phyloP scores from a whole-genome alignment of 257 asterid genomes.

The Salvia rosmarinus region DNA sequence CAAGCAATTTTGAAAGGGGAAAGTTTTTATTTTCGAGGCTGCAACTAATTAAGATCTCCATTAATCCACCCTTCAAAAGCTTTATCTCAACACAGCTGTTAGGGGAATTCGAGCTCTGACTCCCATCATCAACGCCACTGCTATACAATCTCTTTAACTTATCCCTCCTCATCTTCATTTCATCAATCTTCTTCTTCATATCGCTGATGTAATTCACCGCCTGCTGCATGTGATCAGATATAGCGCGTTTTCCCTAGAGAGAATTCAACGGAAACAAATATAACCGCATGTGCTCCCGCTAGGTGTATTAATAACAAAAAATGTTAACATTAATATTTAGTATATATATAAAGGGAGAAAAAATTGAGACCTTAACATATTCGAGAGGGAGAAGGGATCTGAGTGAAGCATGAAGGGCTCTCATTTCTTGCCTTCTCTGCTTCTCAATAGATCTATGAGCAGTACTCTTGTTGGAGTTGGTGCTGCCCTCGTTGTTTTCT shows the following conservation, averaged over 20 bases:
- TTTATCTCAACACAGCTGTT: constrained; percentile 28
- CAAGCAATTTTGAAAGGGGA: constrained; percentile 44
- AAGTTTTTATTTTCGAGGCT: not conserved
- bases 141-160: no score
- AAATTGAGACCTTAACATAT: constrained; percentile 53
- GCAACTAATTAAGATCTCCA: constrained; percentile 41
- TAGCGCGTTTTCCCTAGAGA: constrained; percentile 60
- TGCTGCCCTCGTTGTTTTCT: no score
- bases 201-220: constrained; percentile 50
- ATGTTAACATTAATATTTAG: no score
- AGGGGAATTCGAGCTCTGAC: not conserved
- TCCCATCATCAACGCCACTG: not conserved
- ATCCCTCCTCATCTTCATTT: constrained; percentile 39
- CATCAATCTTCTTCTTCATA: constrained; percentile 42
- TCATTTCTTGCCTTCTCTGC: constrained; percentile 66
- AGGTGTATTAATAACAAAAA: no score
- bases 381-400: constrained; percentile 57
- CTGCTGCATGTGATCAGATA: constrained; percentile 49
- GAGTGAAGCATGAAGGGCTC: constrained; percentile 51
- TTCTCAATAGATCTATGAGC: constrained; percentile 54
- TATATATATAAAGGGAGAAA: no score
- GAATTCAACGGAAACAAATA: no score
- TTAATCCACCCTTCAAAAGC: constrained; percentile 22
- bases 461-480: no score
- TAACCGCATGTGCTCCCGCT: no score